phyloP scores from a whole-genome alignment of 179 eudicot species.

The Drosera spatulata region DNA sequence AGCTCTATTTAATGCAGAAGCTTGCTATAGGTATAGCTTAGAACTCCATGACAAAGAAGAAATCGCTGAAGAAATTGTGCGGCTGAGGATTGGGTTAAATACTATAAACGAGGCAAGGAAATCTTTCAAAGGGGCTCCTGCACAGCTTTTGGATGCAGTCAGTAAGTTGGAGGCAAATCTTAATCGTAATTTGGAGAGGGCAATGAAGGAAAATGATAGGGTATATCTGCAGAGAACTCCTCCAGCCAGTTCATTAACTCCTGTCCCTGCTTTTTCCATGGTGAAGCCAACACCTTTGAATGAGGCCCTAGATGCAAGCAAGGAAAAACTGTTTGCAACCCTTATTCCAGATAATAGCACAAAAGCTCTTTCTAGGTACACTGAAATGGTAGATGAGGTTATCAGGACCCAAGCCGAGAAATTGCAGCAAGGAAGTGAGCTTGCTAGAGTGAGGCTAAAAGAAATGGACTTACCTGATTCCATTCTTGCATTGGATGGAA shows the following conservation, averaged over 20 bases:
- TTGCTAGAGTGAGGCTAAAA: slow-evolving; percentile 87
- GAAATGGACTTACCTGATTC: slow-evolving; percentile 99
- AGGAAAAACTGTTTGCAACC: slow-evolving; percentile 82
- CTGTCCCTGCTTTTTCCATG: slow-evolving; percentile 74
- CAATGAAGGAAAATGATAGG: slow-evolving; percentile 93
- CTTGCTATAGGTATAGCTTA: slow-evolving; percentile 81
- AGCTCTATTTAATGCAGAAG: slow-evolving; percentile 84
- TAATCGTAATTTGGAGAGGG: slow-evolving; percentile 77
- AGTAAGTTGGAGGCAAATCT: slow-evolving; percentile 64
- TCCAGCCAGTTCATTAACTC: slow-evolving; percentile 53
- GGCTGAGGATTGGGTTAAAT: slow-evolving; percentile 67
- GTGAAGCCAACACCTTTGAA: slow-evolving; percentile 70
- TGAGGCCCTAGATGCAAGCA: slow-evolving; percentile 86
- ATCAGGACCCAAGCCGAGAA: slow-evolving; percentile 96
- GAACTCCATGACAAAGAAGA: slow-evolving; percentile 98
- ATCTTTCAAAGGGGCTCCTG: slow-evolving; percentile 70
- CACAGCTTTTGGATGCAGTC: slow-evolving; percentile 83
- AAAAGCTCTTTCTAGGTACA: slow-evolving; percentile 88
- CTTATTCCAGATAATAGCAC: slow-evolving; percentile 94
- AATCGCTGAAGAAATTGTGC: slow-evolving; percentile 89
- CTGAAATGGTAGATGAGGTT: slow-evolving; percentile 92
- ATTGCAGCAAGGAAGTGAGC: slow-evolving; percentile 95
- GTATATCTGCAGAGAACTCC: slow-evolving; percentile 97
- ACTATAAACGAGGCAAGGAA: slow-evolving; percentile 68
- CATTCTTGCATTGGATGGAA: slow-evolving; percentile 84